These are phyloP conservation scores for Fusarium mangiferae DNA, from an alignment of 2,329 filamentous ascomycete species.

Conservation along the genomic window DNA sequence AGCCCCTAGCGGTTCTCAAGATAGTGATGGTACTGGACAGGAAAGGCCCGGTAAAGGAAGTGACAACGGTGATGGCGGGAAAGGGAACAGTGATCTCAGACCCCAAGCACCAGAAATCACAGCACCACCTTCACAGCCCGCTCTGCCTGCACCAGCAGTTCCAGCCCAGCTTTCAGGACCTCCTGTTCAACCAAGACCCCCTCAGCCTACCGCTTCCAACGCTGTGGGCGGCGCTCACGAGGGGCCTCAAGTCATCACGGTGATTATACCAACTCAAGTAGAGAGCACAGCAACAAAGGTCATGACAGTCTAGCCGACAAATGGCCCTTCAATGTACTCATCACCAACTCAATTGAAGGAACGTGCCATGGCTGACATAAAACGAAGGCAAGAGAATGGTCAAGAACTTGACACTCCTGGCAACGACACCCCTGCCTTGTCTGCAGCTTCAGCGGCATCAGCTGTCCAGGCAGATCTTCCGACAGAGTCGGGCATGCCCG, in stretches of 20 bases:
- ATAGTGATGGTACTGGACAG: neutral
- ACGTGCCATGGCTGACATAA: neutral
- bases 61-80: neutral
- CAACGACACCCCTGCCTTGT: neutral
- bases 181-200: neutral
- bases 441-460: neutral
- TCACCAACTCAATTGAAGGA: neutral
- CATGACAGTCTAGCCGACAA: conserved; percentile 27
- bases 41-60: neutral
- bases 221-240: neutral
- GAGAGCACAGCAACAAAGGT: conserved; percentile 32
- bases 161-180: neutral
- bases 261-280: conserved; percentile 38
- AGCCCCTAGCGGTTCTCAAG: neutral
- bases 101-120: neutral
- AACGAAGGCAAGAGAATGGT: neutral
- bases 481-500: neutral
- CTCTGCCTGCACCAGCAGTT: neutral
- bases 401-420: neutral
- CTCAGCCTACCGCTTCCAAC: neutral
- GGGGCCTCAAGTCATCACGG: conserved; percentile 35
- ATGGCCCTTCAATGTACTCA: conserved; percentile 13
- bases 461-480: neutral
- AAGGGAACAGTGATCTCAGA: neutral
- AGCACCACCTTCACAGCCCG: neutral